Base-by-base conservation (phyloP, 306 rosid species). In the Lathyrus sativus region DNA sequence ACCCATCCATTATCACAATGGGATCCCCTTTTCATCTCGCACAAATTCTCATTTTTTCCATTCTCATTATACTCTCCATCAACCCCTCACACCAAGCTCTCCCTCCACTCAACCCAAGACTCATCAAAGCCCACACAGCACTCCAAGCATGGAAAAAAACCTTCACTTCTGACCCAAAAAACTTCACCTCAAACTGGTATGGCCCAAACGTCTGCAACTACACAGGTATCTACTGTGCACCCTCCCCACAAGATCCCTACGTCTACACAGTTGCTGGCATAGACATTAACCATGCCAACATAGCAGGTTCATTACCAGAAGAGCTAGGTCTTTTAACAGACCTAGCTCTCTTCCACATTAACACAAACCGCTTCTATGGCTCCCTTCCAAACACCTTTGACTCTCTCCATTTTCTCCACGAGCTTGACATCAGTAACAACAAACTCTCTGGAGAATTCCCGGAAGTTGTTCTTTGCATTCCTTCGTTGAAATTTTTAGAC, bases 81-180 rank as follows among this genome's bases (percentile, higher is more conserved):
- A 74, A 81, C 11, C 95, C 90, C 19, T 86, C 89, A 11, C 76
- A 81, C 68, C 91, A 86, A 77, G 28, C 76, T 11, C 84, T 78
- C 6, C 74, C 84, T 0, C 19, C 55, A 22, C 35, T 74, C 22
- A 92, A 88, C 14, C 93, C 96, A 3, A 83, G 89, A 24, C 96
- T 92, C 51, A 42, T 62, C 3, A 86, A 85, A 68, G 98, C 98
- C 5, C 88, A 78, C 84, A 61, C 19, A 17, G 96, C 96, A 1
- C 90, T 92, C 61, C 93, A 90, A 83, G 96, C 87, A 59, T 92
- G 89, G 96, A 92, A 92, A 78, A 88, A 76, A 39, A 46, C 61
- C 11, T 80, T 92, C 55, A 82, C 88, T 62, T 84, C 87, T 0
- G 98, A 92, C 77, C 96, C 96, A 0, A 74, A 78, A 0, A 75